Percentiles rank a stretch among this genome's conserved stretches.
These are phyloP conservation scores for Geotrichum histeridarum DNA, from an alignment of 1,139 yeast genomes.

Conservation along the genomic window DNA sequence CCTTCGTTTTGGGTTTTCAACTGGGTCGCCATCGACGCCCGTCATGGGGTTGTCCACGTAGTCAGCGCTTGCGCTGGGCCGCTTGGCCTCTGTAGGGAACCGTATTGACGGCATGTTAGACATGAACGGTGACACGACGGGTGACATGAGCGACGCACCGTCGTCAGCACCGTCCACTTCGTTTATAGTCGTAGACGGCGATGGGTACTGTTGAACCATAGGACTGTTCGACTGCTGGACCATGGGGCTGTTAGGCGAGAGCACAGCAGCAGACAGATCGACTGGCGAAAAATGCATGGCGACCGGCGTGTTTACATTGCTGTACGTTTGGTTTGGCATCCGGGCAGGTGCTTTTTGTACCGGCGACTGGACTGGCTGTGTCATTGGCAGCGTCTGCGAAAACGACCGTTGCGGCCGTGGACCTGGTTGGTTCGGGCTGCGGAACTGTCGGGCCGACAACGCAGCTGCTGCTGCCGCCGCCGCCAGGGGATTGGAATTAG, in stretches of 20 bases:
- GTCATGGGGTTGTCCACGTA: conserved; percentile 11
- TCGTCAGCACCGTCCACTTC: conserved; percentile 14
- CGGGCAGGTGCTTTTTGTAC: background rate
- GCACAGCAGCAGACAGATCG: conserved; percentile 8
- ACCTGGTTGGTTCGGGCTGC: conserved; percentile 8
- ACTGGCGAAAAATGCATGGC: conserved; percentile 9
- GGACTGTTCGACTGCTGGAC: conserved; percentile 1
- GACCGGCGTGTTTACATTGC: conserved; percentile 6
- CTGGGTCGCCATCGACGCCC: conserved; percentile 1
- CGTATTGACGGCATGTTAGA: conserved; percentile 15
- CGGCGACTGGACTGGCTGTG: conserved; percentile 9
- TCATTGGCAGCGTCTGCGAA: conserved; percentile 8
- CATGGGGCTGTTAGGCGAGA: conserved; percentile 15
- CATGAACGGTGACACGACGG: conserved; percentile 19
- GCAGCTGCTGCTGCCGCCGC: conserved; percentile 19
- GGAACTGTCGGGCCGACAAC: conserved; percentile 15
- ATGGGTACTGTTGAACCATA: conserved; percentile 6
- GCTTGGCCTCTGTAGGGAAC: conserved; percentile 17
- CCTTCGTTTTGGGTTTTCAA: conserved; percentile 15
- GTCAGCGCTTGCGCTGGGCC: conserved; percentile 11
- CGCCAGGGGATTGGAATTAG: conserved; percentile 11
- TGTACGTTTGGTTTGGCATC: conserved; percentile 2
- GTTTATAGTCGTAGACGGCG: conserved; percentile 15
- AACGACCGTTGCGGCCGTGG: conserved; percentile 13
- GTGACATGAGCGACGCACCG: conserved; percentile 15